Evolutionary conservation across 2,329 filamentous ascomycete species (phyloP), one percentile per base, ranked within the genome.

Genomic region (Diplodia seriata): DNA sequence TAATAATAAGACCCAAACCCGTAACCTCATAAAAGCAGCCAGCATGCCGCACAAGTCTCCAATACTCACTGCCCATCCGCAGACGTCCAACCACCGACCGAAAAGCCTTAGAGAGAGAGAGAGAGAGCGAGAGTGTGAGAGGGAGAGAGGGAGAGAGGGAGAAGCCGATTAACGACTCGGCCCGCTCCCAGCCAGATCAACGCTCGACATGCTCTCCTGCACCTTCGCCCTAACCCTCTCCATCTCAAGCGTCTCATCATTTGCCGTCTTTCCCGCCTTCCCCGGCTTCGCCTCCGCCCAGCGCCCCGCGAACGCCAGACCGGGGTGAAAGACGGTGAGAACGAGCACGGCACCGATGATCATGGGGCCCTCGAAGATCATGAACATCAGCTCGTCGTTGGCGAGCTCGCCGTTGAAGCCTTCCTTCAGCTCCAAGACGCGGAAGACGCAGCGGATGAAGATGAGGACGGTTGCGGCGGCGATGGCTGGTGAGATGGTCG

Each of bases 331-430:
- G 0, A 78, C 70, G 1, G 83, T 86, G 68, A 86, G 73, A 0
- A 73, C 75, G 4, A 81, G 67, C 18, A 78, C 77, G 2, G 84
- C 80, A 14, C 85, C 73, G 2, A 77, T 77, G 62, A 87, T 83
- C 83, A 86, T 86, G 3, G 81, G 80, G n/a, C 85, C 84, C 70
- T 86, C 85, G 3, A 86, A 74, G 7, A 81, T 74, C 72, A 86
- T 82, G 72, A 86, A 85, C 20, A 80, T 77, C 2, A 74, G 68
- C 73, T 86, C 79, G 47, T 85, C 74, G 71, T 83, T 81, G 75
- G 84, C 85, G 47, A 85, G 71, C 26, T 76, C 69, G 68, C 79
- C 80, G 14, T 75, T 70, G 77, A 83, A 85, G 12, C 83, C 83
- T 15, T 78, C 78, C 18, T 79, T 76, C 40, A 85, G 77, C 73